Percentiles rank a stretch among this genome's conserved stretches.
These are phyloP conservation scores for Ogataea nakhonphanomensis DNA, from an alignment of 805 yeast genomes.

Conservation along the genomic window DNA sequence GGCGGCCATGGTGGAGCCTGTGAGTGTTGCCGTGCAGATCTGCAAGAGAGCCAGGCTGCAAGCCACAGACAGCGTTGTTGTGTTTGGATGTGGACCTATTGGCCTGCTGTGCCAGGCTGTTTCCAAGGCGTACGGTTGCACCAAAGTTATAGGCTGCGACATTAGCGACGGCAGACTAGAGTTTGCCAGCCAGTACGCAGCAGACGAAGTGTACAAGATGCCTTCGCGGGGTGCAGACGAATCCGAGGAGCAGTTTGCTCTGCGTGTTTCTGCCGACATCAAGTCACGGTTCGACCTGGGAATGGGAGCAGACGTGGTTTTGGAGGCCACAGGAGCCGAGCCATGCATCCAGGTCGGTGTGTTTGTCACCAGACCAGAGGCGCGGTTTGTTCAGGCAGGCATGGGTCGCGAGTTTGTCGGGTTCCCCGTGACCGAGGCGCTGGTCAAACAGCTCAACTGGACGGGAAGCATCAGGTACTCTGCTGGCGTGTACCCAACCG, in stretches of 20 bases:
- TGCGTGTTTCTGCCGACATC: slow-evolving; percentile 36
- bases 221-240: slow-evolving; percentile 47
- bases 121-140: slow-evolving; percentile 75
- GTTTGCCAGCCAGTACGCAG: slow-evolving; percentile 56
- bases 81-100: slow-evolving; percentile 89
- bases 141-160: slow-evolving; percentile 65
- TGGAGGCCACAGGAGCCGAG: slow-evolving; percentile 85
- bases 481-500: slow-evolving; percentile 69
- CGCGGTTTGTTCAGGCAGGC: slow-evolving; percentile 79
- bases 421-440: slow-evolving; percentile 71
- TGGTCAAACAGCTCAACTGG: slow-evolving; percentile 63
- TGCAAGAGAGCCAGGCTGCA: slow-evolving; percentile 55
- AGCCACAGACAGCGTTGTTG: slow-evolving; percentile 66
- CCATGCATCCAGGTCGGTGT: slow-evolving; percentile 70
- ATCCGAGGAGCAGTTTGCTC: slow-evolving; percentile 39
- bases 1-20: slow-evolving; percentile 86
- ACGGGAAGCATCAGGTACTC: slow-evolving; percentile 80
- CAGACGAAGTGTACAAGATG: slow-evolving; percentile 53
- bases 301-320: slow-evolving; percentile 43
- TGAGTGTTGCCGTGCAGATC: slow-evolving; percentile 84
- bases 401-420: slow-evolving; percentile 65
- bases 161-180: slow-evolving; percentile 62
- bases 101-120: slow-evolving; percentile 73
- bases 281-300: slow-evolving; percentile 29
- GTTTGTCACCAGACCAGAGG: slow-evolving; percentile 58